Conservation (phyloP, 306 rosid genomes). For the Quercus agrifolia region DNA sequence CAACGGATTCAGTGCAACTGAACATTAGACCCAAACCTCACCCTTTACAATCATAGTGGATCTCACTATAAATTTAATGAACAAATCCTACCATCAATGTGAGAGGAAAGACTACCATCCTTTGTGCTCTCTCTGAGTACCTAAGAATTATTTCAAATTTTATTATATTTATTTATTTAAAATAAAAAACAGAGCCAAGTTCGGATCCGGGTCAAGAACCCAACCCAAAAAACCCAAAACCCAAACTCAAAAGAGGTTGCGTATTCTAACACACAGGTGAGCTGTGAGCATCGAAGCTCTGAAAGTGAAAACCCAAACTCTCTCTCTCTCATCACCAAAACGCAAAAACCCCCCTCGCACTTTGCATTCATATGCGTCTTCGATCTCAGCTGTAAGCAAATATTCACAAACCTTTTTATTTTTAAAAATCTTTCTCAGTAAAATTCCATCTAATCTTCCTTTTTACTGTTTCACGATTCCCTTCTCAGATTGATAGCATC, state of each 20-base stretch:
- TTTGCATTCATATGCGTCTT: neutral
- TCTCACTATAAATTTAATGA: no score
- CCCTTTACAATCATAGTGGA: no score
- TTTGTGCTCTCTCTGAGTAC: rapidly evolving
- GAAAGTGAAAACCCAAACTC: neutral
- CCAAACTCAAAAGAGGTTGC: neutral
- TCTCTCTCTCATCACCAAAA: neutral
- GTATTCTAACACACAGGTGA: neutral
- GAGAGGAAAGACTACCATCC: rapidly evolving
- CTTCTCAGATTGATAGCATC: neutral
- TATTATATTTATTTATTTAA: no score
- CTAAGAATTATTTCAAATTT: no score
- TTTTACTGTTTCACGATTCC: neutral
- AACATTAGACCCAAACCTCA: rapidly evolving
- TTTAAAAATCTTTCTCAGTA: neutral
- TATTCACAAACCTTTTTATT: neutral
- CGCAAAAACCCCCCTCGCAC: neutral
- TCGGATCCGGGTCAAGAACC: no score
- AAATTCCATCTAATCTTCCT: neutral
- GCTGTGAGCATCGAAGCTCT: neutral
- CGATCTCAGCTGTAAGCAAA: neutral
- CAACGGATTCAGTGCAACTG: rapidly evolving
- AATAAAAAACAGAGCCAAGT: no score
- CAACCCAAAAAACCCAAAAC: neutral
- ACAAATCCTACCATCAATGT: rapidly evolving